A percentile compares a stretch with the other conserved stretches of the same genome.
phyloP scores from a whole-genome alignment of 75 land plant species.

The Selaginella moellendorffii region DNA sequence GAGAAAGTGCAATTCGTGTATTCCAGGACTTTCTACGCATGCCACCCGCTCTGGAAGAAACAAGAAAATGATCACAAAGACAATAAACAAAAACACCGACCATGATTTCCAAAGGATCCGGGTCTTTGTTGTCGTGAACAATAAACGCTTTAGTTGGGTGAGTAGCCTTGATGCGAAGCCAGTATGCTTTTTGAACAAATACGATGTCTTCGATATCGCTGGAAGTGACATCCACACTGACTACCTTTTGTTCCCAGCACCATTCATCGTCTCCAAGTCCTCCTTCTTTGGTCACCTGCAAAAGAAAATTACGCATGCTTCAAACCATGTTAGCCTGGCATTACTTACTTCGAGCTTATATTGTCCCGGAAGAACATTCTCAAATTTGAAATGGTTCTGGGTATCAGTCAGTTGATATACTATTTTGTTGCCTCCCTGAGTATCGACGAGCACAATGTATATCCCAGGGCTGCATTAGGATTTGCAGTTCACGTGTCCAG shows the following conservation, averaged over 20 bases:
- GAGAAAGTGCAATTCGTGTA: slow-evolving; percentile 62
- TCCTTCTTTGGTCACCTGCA: background rate
- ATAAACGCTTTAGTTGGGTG: slow-evolving; percentile 54
- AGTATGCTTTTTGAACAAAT: slow-evolving; percentile 73
- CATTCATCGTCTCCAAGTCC: slow-evolving; percentile 44
- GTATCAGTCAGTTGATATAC: too few species aligned
- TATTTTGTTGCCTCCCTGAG: too few species aligned
- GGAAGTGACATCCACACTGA: slow-evolving; percentile 49
- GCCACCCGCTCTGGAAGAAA: too few species aligned
- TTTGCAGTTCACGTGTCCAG: slow-evolving; percentile 65
- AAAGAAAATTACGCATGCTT: too few species aligned
- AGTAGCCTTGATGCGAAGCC: slow-evolving; percentile 52
- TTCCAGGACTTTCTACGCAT: slow-evolving; percentile 55
- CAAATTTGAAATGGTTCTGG: slow-evolving; percentile 45
- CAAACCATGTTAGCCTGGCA: too few species aligned
- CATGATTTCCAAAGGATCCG: slow-evolving; percentile 40
- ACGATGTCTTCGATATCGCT: slow-evolving; percentile 36
- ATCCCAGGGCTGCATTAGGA: slow-evolving; percentile 39
- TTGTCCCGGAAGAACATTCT: slow-evolving; percentile 75
- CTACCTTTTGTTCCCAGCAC: slow-evolving; percentile 72
- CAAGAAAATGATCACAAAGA: too few species aligned
- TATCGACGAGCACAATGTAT: slow-evolving; percentile 40
- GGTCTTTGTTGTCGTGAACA: slow-evolving; percentile 28
- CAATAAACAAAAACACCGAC: slow-evolving; percentile 27
- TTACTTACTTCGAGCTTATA: slow-evolving; percentile 59